These are phyloP conservation scores for Fusarium sp. DNA, from an alignment of 2,329 filamentous ascomycete species.

Conservation along the genomic window DNA sequence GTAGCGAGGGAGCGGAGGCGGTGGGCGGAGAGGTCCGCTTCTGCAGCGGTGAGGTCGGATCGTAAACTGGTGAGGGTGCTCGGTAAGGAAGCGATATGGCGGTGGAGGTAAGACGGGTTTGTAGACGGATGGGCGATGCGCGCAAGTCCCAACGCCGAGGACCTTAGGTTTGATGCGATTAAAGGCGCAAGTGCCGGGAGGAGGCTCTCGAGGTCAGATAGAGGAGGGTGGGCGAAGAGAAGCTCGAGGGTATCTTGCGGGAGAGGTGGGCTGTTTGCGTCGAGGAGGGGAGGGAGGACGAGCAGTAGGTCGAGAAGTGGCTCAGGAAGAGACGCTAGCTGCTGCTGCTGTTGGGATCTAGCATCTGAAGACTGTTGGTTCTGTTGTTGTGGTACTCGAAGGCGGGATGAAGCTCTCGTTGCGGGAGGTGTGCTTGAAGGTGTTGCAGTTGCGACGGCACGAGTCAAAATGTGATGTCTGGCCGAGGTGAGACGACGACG, in stretches of 20 bases:
- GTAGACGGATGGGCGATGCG: slow-evolving; percentile 65
- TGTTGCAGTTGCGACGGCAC: slow-evolving; percentile 65
- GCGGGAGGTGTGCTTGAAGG: slow-evolving; percentile 49
- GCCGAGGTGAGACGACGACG: slow-evolving; percentile 64
- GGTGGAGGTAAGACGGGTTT: slow-evolving; percentile 72
- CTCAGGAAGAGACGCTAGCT: slow-evolving; percentile 53
- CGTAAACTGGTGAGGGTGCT: slow-evolving; percentile 57
- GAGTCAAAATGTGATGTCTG: slow-evolving; percentile 66
- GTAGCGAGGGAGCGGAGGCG: slow-evolving; percentile 59
- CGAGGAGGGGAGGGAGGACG: slow-evolving; percentile 67
- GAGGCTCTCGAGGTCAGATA: slow-evolving; percentile 63
- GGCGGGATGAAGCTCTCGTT: slow-evolving; percentile 47
- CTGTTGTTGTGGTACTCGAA: slow-evolving; percentile 37
- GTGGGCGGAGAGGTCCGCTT: slow-evolving; percentile 54
- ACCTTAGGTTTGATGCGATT: slow-evolving; percentile 66
- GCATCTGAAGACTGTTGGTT: slow-evolving; percentile 41
- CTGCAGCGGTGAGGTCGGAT: slow-evolving; percentile 50
- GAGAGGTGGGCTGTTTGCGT: slow-evolving; percentile 53
- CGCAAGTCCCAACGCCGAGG: slow-evolving; percentile 64
- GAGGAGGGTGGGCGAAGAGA: slow-evolving; percentile 66
- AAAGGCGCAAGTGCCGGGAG: slow-evolving; percentile 65
- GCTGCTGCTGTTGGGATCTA: slow-evolving; percentile 35
- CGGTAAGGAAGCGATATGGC: slow-evolving; percentile 67
- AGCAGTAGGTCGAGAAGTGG: slow-evolving; percentile 69
- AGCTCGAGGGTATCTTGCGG: slow-evolving; percentile 56